These are phyloP conservation scores for Tylopilus subfusipes DNA, from an alignment of 768 basidiomycete genomes.

Conservation along the genomic window DNA sequence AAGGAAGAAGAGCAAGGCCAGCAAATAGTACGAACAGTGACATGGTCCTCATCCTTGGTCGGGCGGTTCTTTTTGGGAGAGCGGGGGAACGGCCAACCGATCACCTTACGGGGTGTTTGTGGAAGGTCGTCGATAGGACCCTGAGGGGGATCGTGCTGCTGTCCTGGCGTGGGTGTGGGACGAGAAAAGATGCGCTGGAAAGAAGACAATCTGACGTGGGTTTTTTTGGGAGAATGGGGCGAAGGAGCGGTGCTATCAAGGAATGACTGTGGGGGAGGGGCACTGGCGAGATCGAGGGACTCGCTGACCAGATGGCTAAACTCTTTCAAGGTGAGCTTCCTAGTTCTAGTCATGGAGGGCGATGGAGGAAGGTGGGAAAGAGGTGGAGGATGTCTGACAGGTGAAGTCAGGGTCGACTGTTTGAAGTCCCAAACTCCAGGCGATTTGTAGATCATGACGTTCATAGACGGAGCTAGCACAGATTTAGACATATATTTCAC, in stretches of 20 bases:
- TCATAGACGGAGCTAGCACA: background rate
- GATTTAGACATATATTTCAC: background rate
- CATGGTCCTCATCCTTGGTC: slow-evolving; percentile 2
- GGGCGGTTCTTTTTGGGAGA: slow-evolving; percentile 20
- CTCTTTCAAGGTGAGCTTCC: slow-evolving; percentile 30
- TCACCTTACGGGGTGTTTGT: slow-evolving; percentile 25
- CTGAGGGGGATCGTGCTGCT: slow-evolving; percentile 5
- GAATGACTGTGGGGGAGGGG: slow-evolving; percentile 19
- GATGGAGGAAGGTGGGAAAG: background rate
- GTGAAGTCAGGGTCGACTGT: slow-evolving; percentile 16
- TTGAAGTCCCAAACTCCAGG: background rate
- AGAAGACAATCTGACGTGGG: slow-evolving; percentile 17
- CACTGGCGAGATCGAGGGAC: slow-evolving; percentile 25
- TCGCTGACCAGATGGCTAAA: slow-evolving; percentile 35
- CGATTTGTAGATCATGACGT: slow-evolving; percentile 13
- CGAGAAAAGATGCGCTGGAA: slow-evolving; percentile 33
- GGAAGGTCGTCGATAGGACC: slow-evolving; percentile 8
- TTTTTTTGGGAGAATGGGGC: slow-evolving; percentile 19
- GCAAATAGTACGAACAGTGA: slow-evolving; percentile 11
- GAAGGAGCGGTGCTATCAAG: slow-evolving; percentile 19
- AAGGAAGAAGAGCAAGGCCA: background rate
- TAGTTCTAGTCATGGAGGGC: slow-evolving; percentile 25
- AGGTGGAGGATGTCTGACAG: background rate
- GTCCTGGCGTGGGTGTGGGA: slow-evolving; percentile 15
- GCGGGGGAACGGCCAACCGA: slow-evolving; percentile 30